Base-by-base conservation (phyloP, 768 basidiomycete species). In the Erythrobasidium yunnanense region DNA sequence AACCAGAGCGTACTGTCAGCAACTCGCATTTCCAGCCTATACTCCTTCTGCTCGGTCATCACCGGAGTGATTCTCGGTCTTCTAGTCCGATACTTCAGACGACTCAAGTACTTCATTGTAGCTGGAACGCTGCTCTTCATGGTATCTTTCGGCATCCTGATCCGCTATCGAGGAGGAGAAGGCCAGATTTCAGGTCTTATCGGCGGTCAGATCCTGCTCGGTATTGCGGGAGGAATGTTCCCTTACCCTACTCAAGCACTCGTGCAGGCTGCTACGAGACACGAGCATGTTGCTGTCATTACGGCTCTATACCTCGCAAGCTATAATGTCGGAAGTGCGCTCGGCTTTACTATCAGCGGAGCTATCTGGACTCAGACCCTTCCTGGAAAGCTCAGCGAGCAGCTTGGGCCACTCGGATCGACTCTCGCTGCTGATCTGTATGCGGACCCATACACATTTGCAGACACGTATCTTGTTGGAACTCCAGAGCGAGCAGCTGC, bases 341-440 rank as follows among this genome's bases (percentile, higher is more conserved):
- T 71, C 63, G 72, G 68, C 38, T 73, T 68, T 5, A 67, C 73
- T 1, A 32, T 76, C 15, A 32, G 54, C 8, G 76, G 72, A 13
- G 75, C 73, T 0, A 73, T 77, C 56, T 75, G 75, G 75, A 75
- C 76, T 1, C 66, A 73, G 45, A 27, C 38, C 8, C n/a, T n/a
- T n/a, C n/a, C n/a, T n/a, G n/a, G n/a, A n/a, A 47, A 47, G 42
- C 0, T 69, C 3, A 15, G 23, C 11, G 42, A 55, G 33, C 25
- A 13, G 7, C 18, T 56, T 17, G 17, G 27, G 0, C 20, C 35
- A n/a, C 66, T 69, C 30, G 70, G 73, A 46, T 60, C 68, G 2
- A 70, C 73, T 5, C 60, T 75, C 27, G 74, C 75, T 25, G 49
- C 66, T 0, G 35, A 56, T 17, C 67, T 70, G 8, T 77, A 75